Conservation (phyloP, 208 protist species). For the Trypanosoma conorhini region DNA sequence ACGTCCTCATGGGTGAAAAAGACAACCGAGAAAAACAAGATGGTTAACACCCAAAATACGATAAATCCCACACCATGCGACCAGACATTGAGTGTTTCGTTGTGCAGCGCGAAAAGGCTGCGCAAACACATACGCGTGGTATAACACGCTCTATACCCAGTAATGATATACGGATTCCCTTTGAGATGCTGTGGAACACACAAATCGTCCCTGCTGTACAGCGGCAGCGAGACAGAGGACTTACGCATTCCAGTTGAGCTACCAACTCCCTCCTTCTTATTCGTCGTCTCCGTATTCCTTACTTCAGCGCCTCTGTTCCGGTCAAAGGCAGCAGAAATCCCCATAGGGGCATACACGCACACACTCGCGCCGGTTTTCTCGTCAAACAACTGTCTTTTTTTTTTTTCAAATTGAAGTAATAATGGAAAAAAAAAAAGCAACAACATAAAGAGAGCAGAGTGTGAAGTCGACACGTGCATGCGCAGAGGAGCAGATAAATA, state of each 20-base stretch:
- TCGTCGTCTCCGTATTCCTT: too few relatives aligned
- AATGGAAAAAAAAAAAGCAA: too few relatives aligned
- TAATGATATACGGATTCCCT: constrained; percentile 43
- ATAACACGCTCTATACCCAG: constrained; percentile 45
- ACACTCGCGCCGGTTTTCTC: too few relatives aligned
- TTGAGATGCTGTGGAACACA: constrained; percentile 36
- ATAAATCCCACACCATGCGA: constrained; percentile 53
- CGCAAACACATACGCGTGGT: constrained; percentile 34
- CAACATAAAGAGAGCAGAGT: constrained; percentile 42
- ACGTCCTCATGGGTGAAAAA: constrained; percentile 37
- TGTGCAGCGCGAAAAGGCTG: constrained; percentile 51
- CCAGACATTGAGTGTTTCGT: constrained; percentile 79
- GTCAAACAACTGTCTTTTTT: too few relatives aligned
- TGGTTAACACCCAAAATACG: constrained; percentile 26
- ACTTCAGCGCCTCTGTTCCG: too few relatives aligned
- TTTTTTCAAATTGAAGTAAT: too few relatives aligned
- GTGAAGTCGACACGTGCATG: not conserved
- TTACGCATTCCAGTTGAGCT: too few relatives aligned
- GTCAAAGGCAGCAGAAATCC: too few relatives aligned
- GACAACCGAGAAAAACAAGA: constrained; percentile 32
- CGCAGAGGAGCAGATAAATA: too few relatives aligned
- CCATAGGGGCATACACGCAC: too few relatives aligned
- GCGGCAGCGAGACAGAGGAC: constrained; percentile 7
- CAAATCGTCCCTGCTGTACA: constrained; percentile 29
- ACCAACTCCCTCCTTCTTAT: too few relatives aligned